Evolutionary conservation across 768 basidiomycete species (phyloP).

Genomic region (Pulveroboletus ravenelii): DNA sequence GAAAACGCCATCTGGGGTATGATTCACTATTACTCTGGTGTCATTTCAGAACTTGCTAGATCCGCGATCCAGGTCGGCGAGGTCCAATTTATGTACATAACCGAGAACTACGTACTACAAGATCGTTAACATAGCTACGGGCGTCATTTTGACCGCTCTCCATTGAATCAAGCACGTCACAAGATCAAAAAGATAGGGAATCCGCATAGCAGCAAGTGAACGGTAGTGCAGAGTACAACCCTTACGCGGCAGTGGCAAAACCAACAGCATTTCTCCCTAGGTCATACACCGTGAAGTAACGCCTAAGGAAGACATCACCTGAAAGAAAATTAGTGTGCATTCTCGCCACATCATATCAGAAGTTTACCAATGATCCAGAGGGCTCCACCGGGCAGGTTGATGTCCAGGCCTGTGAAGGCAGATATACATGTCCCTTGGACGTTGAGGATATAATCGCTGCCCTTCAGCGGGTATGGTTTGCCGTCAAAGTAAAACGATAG

Average conservation of each 20-base stretch:
- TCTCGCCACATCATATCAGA: neutral
- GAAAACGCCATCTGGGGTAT: neutral
- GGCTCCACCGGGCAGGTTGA: constrained; percentile 73
- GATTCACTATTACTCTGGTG: neutral
- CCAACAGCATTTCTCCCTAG: constrained; percentile 75
- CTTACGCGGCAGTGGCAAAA: constrained; percentile 55
- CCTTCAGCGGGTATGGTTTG: constrained; percentile 73
- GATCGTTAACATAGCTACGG: neutral
- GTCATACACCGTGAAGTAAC: constrained; percentile 90
- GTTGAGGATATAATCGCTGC: constrained; percentile 84
- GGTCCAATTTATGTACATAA: neutral
- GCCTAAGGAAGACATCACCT: constrained; percentile 91
- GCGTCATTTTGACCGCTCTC: neutral
- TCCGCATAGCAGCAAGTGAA: neutral
- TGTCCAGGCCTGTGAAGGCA: constrained; percentile 87
- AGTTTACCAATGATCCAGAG: constrained; percentile 84
- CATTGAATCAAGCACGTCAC: constrained; percentile 12
- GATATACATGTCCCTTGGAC: constrained; percentile 92
- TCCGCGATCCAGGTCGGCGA: neutral
- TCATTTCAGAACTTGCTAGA: neutral
- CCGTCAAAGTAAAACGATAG: constrained; percentile 81
- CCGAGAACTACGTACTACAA: neutral
- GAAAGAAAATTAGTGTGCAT: constrained; percentile 3
- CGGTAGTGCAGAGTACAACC: neutral
- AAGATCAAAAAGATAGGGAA: neutral